Evolutionary conservation across 257 asterid genomes (phyloP).

Genomic region (Ophiorrhiza pumila): DNA sequence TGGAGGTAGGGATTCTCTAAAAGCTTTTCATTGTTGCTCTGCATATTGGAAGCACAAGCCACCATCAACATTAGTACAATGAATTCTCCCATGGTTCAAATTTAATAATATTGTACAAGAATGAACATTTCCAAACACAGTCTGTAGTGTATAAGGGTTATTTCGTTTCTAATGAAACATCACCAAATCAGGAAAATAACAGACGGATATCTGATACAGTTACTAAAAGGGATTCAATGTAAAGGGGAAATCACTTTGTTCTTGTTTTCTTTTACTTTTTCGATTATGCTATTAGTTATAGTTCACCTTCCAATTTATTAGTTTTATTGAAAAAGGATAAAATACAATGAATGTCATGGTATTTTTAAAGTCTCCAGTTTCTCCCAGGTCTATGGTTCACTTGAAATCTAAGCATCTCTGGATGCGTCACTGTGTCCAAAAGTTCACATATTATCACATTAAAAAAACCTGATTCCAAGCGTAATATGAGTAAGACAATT

Average conservation of each 20-base stretch:
- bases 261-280: not conserved
- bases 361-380: not conserved
- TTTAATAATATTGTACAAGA: constrained; percentile 11
- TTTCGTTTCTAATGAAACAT: not conserved
- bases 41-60: constrained; percentile 34
- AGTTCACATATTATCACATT: not conserved
- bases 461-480: not conserved
- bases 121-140: not conserved
- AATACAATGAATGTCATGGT: not conserved
- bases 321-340: not conserved
- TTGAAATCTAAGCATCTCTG: not conserved
- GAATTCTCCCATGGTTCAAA: not conserved
- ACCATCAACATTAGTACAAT: constrained; percentile 21
- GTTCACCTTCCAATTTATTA: not conserved
- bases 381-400: not conserved
- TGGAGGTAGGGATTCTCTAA: constrained; percentile 99
- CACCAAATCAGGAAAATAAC: not conserved
- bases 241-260: not conserved
- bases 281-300: not conserved
- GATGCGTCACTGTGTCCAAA: not conserved
- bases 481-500: not conserved
- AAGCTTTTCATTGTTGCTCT: constrained; percentile 99
- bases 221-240: constrained; percentile 2
- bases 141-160: too few relatives aligned
- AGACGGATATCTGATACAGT: not conserved